Evolutionary conservation across 1,284 basidiomycete genomes (phyloP).

Genomic region (Meripilus lineatus): DNA sequence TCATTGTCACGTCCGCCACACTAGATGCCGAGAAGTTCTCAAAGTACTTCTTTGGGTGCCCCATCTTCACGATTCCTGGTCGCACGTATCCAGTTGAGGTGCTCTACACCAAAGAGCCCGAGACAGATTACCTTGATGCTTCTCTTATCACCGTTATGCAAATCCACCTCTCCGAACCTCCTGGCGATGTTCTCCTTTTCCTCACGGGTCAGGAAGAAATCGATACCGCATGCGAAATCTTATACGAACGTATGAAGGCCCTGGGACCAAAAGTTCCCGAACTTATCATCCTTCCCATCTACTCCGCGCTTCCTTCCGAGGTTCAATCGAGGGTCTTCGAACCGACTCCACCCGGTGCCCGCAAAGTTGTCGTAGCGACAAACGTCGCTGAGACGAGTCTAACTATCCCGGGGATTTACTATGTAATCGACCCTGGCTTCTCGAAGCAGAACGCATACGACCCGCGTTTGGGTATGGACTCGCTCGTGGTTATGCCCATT

Average conservation of each 20-base stretch:
- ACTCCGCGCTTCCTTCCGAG: constrained; percentile 96
- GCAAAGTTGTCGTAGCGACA: constrained; percentile 97
- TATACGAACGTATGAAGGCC: constrained; percentile 98
- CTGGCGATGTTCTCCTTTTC: constrained; percentile 95
- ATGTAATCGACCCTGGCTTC: constrained; percentile 98
- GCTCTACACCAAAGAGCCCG: constrained; percentile 97
- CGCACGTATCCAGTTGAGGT: constrained; percentile 98
- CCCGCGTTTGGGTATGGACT: constrained; percentile 97
- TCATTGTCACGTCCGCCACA: constrained; percentile 98
- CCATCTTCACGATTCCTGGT: constrained; percentile 99
- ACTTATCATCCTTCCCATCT: constrained; percentile 94
- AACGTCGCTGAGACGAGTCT: constrained; percentile 99
- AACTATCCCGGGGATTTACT: constrained; percentile 98
- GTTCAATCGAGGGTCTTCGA: constrained; percentile 98
- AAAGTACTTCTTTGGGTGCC: constrained; percentile 97
- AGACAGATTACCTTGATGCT: constrained; percentile 97
- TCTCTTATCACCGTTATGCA: constrained; percentile 99
- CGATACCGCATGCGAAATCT: constrained; percentile 94
- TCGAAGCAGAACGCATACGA: constrained; percentile 99
- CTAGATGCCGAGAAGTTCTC: constrained; percentile 99
- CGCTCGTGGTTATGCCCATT: constrained; percentile 97
- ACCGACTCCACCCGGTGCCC: constrained; percentile 91
- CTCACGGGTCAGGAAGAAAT: constrained; percentile 99
- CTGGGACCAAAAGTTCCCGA: constrained; percentile 96
- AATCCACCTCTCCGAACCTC: constrained; percentile 97